Base-by-base conservation (phyloP, 2,329 filamentous ascomycete genomes). In the Sporothrix brasiliensis region DNA sequence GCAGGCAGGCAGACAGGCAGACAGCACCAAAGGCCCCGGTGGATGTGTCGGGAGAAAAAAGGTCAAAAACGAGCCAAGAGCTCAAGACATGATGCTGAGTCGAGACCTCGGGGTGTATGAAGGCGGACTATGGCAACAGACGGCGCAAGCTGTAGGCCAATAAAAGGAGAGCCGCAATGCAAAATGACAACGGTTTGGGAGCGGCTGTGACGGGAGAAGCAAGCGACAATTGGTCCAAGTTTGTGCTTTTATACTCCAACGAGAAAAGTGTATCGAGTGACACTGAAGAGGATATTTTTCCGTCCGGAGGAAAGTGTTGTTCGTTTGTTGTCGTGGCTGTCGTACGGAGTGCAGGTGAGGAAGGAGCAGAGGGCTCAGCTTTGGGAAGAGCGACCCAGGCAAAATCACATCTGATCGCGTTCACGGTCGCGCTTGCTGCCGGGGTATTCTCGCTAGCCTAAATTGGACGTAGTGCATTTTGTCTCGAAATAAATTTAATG, bases 341-440 rank as follows among this genome's bases (percentile, higher is more conserved):
- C 50, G n/a, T 34, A 7, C 7, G 34, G 34, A 9, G 4, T 53
- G 50, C 44, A 16, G 14, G 14, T 19, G n/a, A 50, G 61, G 41
- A 50, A 65, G 44, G 44, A 50, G 44, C 41, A 21, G 19, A 65
- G 4, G 4, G 16, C 7, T 30, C 24, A 19, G 44, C 41, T 34
- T 50, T 6, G 61, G 44, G n/a, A 65, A 50, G 44, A 34, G 61
- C 24, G 21, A 50, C 41, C 41, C 61, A 50, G 14, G 24, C 7
- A 65, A 67, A 67, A 67, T 41, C 53, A 53, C 63, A 53, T 53
- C 53, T 67, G 49, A 53, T 67, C 63, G 58, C 61, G 61, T 65
- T 50, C 14, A 58, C 54, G 30, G 63, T 67, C 49, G 63, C 63
- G 63, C 19, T 21, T 67, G 49, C 30, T 21, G 19, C 14, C 27